Evolutionary conservation across 179 eudicot species (phyloP), one percentile per base, ranked within the genome.

Genomic region (Silene coronaria): DNA sequence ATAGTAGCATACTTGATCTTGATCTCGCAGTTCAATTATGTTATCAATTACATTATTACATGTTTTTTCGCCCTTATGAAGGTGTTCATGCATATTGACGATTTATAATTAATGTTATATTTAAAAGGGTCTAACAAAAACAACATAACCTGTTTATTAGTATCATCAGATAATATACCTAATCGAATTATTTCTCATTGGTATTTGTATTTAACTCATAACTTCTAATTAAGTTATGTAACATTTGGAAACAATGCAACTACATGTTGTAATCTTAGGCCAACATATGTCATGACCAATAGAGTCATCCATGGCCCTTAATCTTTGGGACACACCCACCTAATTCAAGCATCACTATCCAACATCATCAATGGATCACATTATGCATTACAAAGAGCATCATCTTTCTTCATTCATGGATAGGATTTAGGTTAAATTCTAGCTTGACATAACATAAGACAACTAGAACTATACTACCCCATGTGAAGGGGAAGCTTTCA

Each of bases 401-500:
- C 26, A 16, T 70, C 51, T 27, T 67, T 53, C 14, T 63, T 64
- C 59, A 64, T 72, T 34, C 76, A 72, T 55, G 72, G 67, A 62
- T 67, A 76, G 36, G 28, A 66, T 23, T 24, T 45, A 67, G 16
- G 67, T 32, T 46, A 13, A 9, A 38, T 36, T 30, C 32, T 6
- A 32, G 23, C 42, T 68, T 66, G 73, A 42, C 28, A 61, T 65
- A 28, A 46, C 45, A 38, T 42, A 42, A 42, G 65, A 57, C 53
- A 62, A 45, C 55, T 61, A 70, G 67, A 69, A 60, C 32, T n/a
- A 27, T 42, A 42, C 48, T 11, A 42, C 42, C 80, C 80, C 83
- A 80, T 80, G 83, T 80, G 80, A 32, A 45, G 73, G 46, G 32
- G 77, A 72, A 76, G 80, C 77, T 76, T 72, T 80, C 80, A 55